Base-by-base conservation (phyloP, 106 monocot species). In the Phalaenopsis equestris region DNA sequence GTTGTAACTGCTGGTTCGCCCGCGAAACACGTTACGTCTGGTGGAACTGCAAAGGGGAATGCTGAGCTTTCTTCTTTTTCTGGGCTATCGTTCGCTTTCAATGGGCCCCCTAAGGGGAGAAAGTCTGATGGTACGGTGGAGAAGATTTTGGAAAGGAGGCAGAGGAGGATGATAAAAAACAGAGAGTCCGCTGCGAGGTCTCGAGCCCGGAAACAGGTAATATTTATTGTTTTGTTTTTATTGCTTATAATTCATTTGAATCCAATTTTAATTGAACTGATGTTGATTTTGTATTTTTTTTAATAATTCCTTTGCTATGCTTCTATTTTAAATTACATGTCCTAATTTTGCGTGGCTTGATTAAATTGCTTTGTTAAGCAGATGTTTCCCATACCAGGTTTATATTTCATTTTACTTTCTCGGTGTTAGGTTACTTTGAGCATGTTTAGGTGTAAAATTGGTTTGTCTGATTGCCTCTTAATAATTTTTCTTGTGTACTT, bases 161-260 rank as follows among this genome's bases (percentile, higher is more conserved):
- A 87, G 79, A 90, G 85, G 80, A 90, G 87, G 76, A 90, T 90
- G 90, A 90, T 90, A 55, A 90, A 85, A 85, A 90, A 90, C 75
- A 46, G 90, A 19, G 86, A 87, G 75, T 90, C 90, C 58, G 90
- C 90, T 64, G 90, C 90, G 2, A 82, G 90, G 8, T 90, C 90
- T 65, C 87, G 87, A 76, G 90, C 90, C 48, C 82, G 89, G 80
- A 87, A 89, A 41, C 89, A 89, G 84, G 89, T 84, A 75, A 23
- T 65, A 24, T 65, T 23, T 65, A 65, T 65, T 65, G 52, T 52
- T 52, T 3, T 2, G 10, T 12, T 12, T 52, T 52, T 52, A 52
- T 10, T 10, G 52, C 10, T 52, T 7, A 48, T 48, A 8, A 9
- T 48, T 48, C 48, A 48, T 48, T 48, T 48, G 48, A 48, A 48